Evolutionary conservation across 1,284 basidiomycete species (phyloP).

Genomic region (Crepidotus sp.): DNA sequence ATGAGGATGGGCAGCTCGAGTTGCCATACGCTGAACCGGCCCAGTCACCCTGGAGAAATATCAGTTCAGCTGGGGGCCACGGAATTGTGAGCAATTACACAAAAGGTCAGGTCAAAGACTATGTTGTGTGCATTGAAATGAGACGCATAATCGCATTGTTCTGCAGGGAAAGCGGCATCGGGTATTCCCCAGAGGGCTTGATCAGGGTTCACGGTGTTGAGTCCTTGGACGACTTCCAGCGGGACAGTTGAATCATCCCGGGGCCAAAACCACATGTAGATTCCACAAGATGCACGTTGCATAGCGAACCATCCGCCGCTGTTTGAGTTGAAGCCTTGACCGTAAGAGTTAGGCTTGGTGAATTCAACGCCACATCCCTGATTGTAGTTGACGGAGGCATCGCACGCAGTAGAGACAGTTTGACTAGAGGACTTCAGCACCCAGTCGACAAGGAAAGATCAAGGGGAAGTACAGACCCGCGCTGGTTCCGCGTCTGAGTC

Average conservation of each 20-base stretch:
- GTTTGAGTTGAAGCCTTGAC: slow-evolving; percentile 38
- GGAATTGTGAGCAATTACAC: slow-evolving; percentile 25
- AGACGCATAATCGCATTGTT: slow-evolving; percentile 32
- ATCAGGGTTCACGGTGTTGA: slow-evolving; percentile 24
- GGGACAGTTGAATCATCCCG: slow-evolving; percentile 34
- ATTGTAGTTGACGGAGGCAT: slow-evolving; percentile 42
- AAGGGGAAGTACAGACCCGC: slow-evolving; percentile 31
- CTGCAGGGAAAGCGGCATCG: slow-evolving; percentile 40
- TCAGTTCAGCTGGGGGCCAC: neutral
- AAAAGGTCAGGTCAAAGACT: slow-evolving; percentile 46
- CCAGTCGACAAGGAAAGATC: neutral
- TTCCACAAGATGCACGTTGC: slow-evolving; percentile 28
- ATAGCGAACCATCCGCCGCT: slow-evolving; percentile 46
- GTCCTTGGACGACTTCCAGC: slow-evolving; percentile 27
- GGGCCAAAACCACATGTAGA: slow-evolving; percentile 50
- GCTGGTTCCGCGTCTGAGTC: slow-evolving; percentile 28
- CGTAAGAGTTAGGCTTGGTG: slow-evolving; percentile 36
- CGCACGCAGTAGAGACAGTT: slow-evolving; percentile 37
- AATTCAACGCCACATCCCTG: slow-evolving; percentile 55
- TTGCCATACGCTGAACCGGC: slow-evolving; percentile 31
- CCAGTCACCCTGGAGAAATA: slow-evolving; percentile 39
- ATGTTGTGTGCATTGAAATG: slow-evolving; percentile 44
- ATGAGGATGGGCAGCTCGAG: slow-evolving; percentile 28
- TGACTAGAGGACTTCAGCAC: slow-evolving; percentile 20
- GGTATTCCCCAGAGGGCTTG: slow-evolving; percentile 36